phyloP scores from a whole-genome alignment of 805 yeast species.

The Lipomyces oligophaga region DNA sequence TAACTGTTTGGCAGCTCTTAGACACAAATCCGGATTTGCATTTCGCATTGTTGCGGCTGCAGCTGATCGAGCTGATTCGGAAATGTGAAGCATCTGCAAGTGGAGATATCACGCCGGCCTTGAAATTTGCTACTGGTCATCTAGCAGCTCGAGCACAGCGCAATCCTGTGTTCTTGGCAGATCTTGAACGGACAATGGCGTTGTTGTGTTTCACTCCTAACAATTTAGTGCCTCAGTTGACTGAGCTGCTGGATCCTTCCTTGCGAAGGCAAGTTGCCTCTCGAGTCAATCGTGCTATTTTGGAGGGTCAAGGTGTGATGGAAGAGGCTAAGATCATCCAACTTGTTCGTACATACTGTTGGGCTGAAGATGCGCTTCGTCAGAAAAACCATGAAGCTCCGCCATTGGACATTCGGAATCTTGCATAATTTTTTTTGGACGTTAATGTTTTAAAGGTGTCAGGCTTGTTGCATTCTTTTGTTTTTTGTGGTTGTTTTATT shows the following conservation, averaged over 20 bases:
- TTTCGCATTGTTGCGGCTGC: conserved; percentile 67
- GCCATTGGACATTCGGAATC: conserved; percentile 9
- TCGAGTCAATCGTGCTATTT: conserved; percentile 63
- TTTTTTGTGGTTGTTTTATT: conserved; percentile 1
- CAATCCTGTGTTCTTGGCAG: conserved; percentile 54
- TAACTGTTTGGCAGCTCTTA: conserved; percentile 39
- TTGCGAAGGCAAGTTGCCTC: conserved; percentile 64
- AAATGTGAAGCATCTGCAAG: conserved; percentile 37
- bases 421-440: not conserved
- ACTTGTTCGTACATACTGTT: conserved; percentile 57
- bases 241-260: conserved; percentile 54
- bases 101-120: conserved; percentile 28
- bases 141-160: conserved; percentile 58
- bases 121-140: conserved; percentile 40
- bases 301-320: conserved; percentile 41
- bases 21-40: conserved; percentile 63
- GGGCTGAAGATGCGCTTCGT: conserved; percentile 52
- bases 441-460: not conserved
- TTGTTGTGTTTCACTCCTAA: conserved; percentile 52
- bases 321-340: conserved; percentile 46
- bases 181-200: conserved; percentile 81
- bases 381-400: conserved; percentile 22
- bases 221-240: conserved; percentile 43
- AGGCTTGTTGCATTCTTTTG: not conserved
- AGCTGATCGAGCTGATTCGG: conserved; percentile 76